Evolutionary conservation across 768 basidiomycete species (phyloP).

Genomic region (Nidularia sp.): DNA sequence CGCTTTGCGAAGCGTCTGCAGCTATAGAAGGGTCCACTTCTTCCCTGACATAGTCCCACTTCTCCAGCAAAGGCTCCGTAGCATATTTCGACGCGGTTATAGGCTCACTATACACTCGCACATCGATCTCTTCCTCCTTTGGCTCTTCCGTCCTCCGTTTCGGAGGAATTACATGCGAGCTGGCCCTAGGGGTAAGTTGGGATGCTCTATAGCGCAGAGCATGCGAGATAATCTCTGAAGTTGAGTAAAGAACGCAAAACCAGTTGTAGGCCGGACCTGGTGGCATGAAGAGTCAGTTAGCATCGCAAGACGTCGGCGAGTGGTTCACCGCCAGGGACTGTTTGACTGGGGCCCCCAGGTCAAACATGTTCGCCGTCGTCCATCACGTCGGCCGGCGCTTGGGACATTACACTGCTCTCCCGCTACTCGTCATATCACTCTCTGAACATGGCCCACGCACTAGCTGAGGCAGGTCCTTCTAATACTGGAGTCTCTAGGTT

Average conservation of each 20-base stretch:
- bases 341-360: no score
- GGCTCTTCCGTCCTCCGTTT: constrained; percentile 9
- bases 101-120: background rate
- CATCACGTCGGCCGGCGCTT: no score
- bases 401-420: no score
- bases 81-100: background rate
- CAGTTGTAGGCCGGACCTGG: constrained; percentile 69
- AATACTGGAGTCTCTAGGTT: constrained; percentile 15
- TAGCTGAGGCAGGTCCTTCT: constrained; percentile 9
- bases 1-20: no score
- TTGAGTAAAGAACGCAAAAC: constrained; percentile 61
- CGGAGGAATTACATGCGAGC: constrained; percentile 9
- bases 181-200: constrained; percentile 23
- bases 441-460: no score
- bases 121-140: background rate
- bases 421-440: no score
- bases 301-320: no score
- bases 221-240: constrained; percentile 57
- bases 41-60: no score
- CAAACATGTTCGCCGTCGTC: no score
- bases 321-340: no score
- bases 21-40: no score
- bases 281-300: constrained; percentile 41
- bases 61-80: no score
- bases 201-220: constrained; percentile 56